Conservation (phyloP, 441 rosid genomes). For the Breynia disticha region DNA sequence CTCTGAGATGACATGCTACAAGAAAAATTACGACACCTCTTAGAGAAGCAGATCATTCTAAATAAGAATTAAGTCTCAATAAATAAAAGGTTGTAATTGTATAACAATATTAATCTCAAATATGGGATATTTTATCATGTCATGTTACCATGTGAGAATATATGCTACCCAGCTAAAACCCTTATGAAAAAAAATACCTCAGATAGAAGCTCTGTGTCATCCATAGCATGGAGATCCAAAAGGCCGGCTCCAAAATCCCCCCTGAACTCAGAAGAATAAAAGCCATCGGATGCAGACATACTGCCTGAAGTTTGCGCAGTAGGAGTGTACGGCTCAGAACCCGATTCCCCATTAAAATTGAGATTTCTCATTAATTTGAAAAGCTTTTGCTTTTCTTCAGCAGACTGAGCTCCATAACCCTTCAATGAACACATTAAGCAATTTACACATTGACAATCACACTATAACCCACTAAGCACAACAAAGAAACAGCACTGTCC, state of each 20-base stretch:
- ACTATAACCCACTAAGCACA: conserved; percentile 6
- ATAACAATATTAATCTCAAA: no score
- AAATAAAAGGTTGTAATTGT: no score
- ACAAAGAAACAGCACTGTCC: background rate
- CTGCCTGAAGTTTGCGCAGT: conserved; percentile 60
- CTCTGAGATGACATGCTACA: conserved; percentile 83
- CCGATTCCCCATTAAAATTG: conserved; percentile 87
- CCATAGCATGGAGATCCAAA: conserved; percentile 97
- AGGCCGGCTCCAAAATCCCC: conserved; percentile 99
- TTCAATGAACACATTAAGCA: conserved; percentile 22
- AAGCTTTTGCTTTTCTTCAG: conserved; percentile 96
- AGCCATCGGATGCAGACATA: conserved; percentile 55
- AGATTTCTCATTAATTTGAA: conserved; percentile 93
- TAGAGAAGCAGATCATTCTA: no score
- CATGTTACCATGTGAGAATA: no score
- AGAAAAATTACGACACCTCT: no score
- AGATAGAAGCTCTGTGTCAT: conserved; percentile 91
- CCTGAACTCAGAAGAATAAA: conserved; percentile 82
- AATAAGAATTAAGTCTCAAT: no score
- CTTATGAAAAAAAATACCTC: conserved; percentile 46
- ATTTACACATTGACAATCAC: conserved; percentile 8
- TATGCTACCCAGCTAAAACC: background rate
- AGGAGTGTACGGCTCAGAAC: conserved; percentile 67
- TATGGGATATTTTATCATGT: no score
- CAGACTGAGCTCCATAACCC: conserved; percentile 97